Evolutionary conservation across 352 stramenopile genomes (phyloP).

Genomic region (Pythium pectinolyticum): DNA sequence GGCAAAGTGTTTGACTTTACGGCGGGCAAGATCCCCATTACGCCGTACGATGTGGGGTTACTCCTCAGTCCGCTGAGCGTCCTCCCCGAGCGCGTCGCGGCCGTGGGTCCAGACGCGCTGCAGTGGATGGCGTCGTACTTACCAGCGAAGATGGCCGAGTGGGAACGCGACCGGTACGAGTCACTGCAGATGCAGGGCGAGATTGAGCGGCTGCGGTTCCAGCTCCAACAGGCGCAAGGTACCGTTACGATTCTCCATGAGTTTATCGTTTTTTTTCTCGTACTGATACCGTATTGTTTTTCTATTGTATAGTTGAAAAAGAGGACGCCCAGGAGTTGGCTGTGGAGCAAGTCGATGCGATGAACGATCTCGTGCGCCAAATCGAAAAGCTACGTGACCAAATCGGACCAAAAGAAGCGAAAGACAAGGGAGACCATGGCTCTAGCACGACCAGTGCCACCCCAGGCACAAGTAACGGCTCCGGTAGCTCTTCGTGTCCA

Average conservation of each 20-base stretch:
- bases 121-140: slow-evolving; percentile 77
- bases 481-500: slow-evolving; percentile 35
- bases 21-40: slow-evolving; percentile 57
- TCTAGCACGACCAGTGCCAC: too few species aligned
- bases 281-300: neutral
- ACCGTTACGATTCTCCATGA: slow-evolving; percentile 8
- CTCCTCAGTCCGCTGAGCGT: slow-evolving; percentile 74
- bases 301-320: slow-evolving; percentile 53
- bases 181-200: slow-evolving; percentile 80
- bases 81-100: slow-evolving; percentile 64
- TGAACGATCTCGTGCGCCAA: slow-evolving; percentile 79
- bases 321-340: slow-evolving; percentile 72
- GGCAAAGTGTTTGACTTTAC: slow-evolving; percentile 68
- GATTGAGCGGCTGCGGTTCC: slow-evolving; percentile 71
- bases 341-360: slow-evolving; percentile 77
- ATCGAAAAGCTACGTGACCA: slow-evolving; percentile 67
- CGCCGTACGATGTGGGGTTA: slow-evolving; percentile 62
- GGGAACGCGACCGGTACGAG: slow-evolving; percentile 74
- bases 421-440: slow-evolving; percentile 31
- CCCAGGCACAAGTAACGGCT: too few species aligned
- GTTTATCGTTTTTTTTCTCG: neutral
- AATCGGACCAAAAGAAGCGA: slow-evolving; percentile 12
- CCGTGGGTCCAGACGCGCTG: slow-evolving; percentile 55
- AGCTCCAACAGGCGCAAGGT: slow-evolving; percentile 74
- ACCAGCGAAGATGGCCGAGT: slow-evolving; percentile 70